A percentile compares a stretch with the other conserved stretches of the same genome.
Evolutionary conservation across 192 early-diverging fungal genomes (phyloP).

Genomic region (Chytriomyces sp.): DNA sequence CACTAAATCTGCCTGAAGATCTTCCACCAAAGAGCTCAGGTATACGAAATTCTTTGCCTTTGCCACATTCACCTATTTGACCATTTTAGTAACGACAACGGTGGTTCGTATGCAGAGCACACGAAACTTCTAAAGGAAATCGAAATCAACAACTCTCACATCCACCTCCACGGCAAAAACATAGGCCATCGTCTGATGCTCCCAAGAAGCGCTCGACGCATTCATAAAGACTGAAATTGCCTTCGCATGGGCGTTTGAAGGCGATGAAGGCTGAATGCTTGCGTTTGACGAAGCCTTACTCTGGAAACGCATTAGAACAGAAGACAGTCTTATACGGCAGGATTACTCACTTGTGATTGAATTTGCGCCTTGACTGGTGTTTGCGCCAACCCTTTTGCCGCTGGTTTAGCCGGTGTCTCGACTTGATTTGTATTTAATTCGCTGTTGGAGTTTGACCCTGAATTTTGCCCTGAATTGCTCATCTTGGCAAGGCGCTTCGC

Average conservation of each 20-base stretch:
- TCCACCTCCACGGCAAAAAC: conserved; percentile 80
- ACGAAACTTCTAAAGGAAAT: background rate
- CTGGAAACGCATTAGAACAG: too few relatives aligned
- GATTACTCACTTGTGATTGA: too few relatives aligned
- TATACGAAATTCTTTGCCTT: conserved; percentile 19
- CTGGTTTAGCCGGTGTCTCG: background rate
- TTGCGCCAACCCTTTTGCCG: background rate
- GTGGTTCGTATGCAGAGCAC: background rate
- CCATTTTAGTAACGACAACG: background rate
- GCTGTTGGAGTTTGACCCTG: too few relatives aligned
- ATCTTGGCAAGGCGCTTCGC: conserved; percentile 36
- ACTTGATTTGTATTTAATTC: background rate
- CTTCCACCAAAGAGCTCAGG: conserved; percentile 33
- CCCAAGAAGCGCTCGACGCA: conserved; percentile 72
- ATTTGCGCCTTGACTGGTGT: background rate
- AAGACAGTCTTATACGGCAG: too few relatives aligned
- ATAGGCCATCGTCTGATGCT: conserved; percentile 77
- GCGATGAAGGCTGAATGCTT: background rate
- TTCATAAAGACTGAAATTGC: conserved; percentile 33
- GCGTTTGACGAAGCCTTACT: too few relatives aligned
- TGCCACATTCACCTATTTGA: conserved; percentile 26
- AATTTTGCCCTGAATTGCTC: conserved; percentile 2
- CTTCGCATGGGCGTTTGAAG: background rate
- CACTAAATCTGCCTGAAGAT: conserved; percentile 33
- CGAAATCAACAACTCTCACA: conserved; percentile 48